phyloP scores from a whole-genome alignment of 2,329 filamentous ascomycete species.

The Cladorrhinum sp. region DNA sequence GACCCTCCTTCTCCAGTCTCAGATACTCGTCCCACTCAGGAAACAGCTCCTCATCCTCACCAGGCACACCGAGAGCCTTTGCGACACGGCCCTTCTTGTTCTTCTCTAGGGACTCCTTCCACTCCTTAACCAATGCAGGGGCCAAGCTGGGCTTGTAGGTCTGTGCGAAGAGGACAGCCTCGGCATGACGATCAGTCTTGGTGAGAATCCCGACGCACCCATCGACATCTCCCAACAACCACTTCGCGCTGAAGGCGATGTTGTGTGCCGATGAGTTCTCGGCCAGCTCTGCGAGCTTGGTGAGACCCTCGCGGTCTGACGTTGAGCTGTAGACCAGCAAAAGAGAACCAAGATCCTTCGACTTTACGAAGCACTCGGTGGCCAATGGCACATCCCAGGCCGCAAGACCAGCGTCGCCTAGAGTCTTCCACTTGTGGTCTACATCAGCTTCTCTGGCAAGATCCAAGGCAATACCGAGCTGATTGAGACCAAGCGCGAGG shows the following conservation, averaged over 20 bases:
- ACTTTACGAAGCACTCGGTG: slow-evolving; percentile 87
- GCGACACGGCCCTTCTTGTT: slow-evolving; percentile 81
- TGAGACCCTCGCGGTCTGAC: slow-evolving; percentile 71
- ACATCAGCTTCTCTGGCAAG: slow-evolving; percentile 79
- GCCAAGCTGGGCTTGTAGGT: slow-evolving; percentile 88
- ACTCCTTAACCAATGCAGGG: slow-evolving; percentile 63
- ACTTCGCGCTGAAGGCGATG: slow-evolving; percentile 85
- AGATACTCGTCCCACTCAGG: slow-evolving; percentile 95
- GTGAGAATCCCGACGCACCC: slow-evolving; percentile 76
- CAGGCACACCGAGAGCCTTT: slow-evolving; percentile 78
- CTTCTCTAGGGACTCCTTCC: slow-evolving; percentile 83
- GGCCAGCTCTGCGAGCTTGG: slow-evolving; percentile 70
- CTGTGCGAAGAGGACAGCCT: slow-evolving; percentile 88
- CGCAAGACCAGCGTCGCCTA: slow-evolving; percentile 84
- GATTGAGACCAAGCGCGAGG: slow-evolving; percentile 75
- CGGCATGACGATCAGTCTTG: slow-evolving; percentile 74
- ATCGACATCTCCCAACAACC: slow-evolving; percentile 80
- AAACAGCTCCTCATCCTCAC: slow-evolving; percentile 82
- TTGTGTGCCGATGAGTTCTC: slow-evolving; percentile 79
- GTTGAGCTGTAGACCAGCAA: slow-evolving; percentile 87
- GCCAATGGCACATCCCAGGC: slow-evolving; percentile 86
- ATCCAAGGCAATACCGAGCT: slow-evolving; percentile 80
- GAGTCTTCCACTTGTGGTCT: slow-evolving; percentile 98
- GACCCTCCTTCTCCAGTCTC: slow-evolving; percentile 70
- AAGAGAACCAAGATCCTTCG: slow-evolving; percentile 85